Evolutionary conservation across 23 red algal species (phyloP).

Genomic region (Cyanidioschyzon merolae): DNA sequence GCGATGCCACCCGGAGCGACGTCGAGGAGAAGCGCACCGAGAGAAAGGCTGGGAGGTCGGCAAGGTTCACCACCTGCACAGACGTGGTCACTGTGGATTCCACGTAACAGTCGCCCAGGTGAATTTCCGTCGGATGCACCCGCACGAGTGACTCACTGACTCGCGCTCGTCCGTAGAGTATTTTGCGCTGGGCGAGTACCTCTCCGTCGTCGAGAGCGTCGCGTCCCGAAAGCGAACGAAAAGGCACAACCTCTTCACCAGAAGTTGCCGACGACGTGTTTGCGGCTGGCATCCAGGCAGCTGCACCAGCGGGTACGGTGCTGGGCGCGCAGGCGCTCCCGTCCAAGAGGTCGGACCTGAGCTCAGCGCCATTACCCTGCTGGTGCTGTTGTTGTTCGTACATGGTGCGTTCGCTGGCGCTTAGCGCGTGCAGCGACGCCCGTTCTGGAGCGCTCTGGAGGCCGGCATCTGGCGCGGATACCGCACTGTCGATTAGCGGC

Average conservation of each 20-base stretch:
- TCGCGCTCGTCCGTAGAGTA: slow-evolving; percentile 24
- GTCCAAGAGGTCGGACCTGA: background rate
- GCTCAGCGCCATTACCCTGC: background rate
- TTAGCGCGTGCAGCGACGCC: background rate
- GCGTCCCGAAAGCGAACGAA: background rate
- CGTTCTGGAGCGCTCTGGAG: background rate
- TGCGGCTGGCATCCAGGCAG: background rate
- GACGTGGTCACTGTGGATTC: slow-evolving; percentile 32
- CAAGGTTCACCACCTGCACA: slow-evolving; percentile 47
- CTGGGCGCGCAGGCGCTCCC: background rate
- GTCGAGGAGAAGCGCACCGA: slow-evolving; percentile 55
- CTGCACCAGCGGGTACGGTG: background rate
- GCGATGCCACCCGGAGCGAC: slow-evolving; percentile 35
- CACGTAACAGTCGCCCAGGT: slow-evolving; percentile 83
- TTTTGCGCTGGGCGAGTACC: background rate
- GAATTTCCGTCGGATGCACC: slow-evolving; percentile 45
- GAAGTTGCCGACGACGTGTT: background rate
- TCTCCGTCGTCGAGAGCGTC: background rate
- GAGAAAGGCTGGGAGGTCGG: slow-evolving; percentile 61
- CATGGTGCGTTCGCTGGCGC: background rate
- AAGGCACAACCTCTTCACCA: background rate
- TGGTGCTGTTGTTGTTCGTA: background rate
- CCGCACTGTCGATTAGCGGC: background rate
- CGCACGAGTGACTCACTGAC: slow-evolving; percentile 64
- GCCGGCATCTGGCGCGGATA: background rate